These are phyloP conservation scores for Eragrostis curvula DNA, from an alignment of 176 grass and related monocot genomes.

Conservation along the genomic window DNA sequence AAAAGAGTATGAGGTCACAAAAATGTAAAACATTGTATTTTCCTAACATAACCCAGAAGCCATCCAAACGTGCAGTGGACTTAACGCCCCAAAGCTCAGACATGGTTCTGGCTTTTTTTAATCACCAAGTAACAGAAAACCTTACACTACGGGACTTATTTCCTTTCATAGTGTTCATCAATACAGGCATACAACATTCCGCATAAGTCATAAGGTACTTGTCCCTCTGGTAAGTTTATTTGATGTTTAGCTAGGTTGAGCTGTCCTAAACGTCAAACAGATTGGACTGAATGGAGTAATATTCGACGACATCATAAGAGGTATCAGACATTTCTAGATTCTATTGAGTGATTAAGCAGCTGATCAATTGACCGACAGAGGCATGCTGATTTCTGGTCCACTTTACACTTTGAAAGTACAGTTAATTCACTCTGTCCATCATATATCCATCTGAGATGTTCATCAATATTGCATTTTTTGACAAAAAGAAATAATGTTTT, in stretches of 20 bases:
- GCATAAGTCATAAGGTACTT: neutral
- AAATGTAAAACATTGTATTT: conserved; percentile 9
- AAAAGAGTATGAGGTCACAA: conserved; percentile 20
- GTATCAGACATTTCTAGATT: too few relatives aligned
- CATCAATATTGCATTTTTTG: conserved; percentile 5
- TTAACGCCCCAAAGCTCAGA: neutral
- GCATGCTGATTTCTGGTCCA: neutral
- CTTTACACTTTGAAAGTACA: conserved; percentile 24
- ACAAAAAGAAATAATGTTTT: neutral
- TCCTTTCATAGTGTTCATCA: neutral
- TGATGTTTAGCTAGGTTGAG: neutral
- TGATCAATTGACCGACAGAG: conserved; percentile 9
- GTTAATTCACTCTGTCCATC: neutral
- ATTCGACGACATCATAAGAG: neutral
- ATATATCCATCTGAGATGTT: neutral
- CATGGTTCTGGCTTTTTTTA: conserved; percentile 10
- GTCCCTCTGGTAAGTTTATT: neutral
- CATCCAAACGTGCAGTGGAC: neutral
- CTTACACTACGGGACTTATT: neutral
- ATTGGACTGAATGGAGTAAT: neutral
- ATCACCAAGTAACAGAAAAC: conserved; percentile 8
- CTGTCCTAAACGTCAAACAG: neutral
- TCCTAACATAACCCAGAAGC: neutral
- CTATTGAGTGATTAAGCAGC: conserved; percentile 13
- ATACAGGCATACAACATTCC: neutral